These are phyloP conservation scores for Neckera pumila DNA, from an alignment of 225 moss, liverwort and hornwort species.

Conservation along the genomic window DNA sequence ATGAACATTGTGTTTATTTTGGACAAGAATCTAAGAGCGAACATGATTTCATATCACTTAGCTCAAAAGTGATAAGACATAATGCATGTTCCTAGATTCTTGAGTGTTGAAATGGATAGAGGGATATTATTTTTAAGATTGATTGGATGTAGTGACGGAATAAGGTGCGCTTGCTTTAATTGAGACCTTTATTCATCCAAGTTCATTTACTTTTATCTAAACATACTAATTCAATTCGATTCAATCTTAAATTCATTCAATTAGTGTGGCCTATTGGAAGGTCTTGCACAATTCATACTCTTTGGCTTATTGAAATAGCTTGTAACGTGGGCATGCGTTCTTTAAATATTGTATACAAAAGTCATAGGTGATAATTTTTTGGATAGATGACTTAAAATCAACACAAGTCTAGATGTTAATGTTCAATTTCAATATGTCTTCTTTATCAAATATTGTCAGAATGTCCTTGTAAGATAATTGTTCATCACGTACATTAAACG, in stretches of 20 bases:
- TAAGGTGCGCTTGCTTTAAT: not conserved
- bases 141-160: not conserved
- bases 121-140: too few relatives aligned
- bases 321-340: rapidly evolving
- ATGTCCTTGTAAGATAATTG: not conserved
- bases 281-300: not conserved
- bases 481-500: not conserved
- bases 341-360: not conserved
- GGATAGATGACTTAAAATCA: not conserved
- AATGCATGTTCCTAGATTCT: not conserved
- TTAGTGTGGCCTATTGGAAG: not conserved
- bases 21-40: rapidly evolving
- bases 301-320: not conserved
- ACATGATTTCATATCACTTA: not conserved
- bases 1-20: not conserved
- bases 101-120: not conserved
- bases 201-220: not conserved
- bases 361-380: not conserved
- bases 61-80: not conserved
- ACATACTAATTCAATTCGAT: too few relatives aligned
- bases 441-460: not conserved
- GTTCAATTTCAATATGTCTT: not conserved
- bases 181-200: not conserved
- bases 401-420: not conserved
- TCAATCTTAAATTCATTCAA: not conserved